These are phyloP conservation scores for Monosporascus sp. DNA, from an alignment of 2,329 filamentous ascomycete species.

Conservation along the genomic window DNA sequence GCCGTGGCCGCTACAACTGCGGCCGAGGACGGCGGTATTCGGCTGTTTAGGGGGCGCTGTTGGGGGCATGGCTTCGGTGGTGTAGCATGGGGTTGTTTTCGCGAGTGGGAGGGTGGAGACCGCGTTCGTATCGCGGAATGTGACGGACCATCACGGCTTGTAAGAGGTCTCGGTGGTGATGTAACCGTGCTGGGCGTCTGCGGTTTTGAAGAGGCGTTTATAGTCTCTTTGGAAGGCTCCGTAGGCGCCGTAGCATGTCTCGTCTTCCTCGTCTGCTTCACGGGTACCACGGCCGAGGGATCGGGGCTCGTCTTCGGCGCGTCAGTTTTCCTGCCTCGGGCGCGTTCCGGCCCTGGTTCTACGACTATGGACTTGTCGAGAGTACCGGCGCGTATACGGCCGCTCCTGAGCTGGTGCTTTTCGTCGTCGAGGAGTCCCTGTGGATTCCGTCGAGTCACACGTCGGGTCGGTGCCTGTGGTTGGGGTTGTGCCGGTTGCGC, in stretches of 20 bases:
- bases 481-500: neutral
- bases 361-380: constrained; percentile 4
- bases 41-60: neutral
- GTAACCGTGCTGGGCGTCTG: neutral
- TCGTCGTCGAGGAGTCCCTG: constrained; percentile 4
- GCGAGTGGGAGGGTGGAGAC: neutral
- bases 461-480: constrained; percentile 14
- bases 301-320: constrained; percentile 10
- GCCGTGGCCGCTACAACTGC: constrained; percentile 3
- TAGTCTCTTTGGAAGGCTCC: constrained; percentile 9
- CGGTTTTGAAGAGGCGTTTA: constrained; percentile 5
- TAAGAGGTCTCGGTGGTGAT: neutral
- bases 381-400: constrained; percentile 17
- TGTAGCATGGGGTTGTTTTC: constrained; percentile 1
- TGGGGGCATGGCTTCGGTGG: neutral
- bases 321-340: constrained; percentile 7
- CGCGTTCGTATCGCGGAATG: neutral
- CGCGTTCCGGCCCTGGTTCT: constrained; percentile 1
- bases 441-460: constrained; percentile 24
- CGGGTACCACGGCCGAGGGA: neutral
- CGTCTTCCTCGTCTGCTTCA: constrained; percentile 12
- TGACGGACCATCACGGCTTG: neutral
- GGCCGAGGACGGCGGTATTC: neutral
- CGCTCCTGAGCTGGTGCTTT: constrained; percentile 21
- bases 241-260: constrained; percentile 2